Evolutionary conservation across 23 red algal genomes (phyloP), one percentile per base, ranked within the genome.

Genomic region (Gracilariopsis chorda): DNA sequence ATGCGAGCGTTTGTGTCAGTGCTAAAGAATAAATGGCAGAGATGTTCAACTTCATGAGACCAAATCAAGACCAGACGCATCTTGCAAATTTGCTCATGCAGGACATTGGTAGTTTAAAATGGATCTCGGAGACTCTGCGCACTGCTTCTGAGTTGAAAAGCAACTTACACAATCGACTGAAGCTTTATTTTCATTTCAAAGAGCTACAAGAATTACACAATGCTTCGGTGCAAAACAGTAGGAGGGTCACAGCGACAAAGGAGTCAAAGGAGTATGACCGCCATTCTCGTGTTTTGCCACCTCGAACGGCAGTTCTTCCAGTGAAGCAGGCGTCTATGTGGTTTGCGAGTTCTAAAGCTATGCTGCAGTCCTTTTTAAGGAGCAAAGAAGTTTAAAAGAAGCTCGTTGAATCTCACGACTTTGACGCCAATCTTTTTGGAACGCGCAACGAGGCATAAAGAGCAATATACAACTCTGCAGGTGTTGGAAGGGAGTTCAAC

Each of bases 51-150:
- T 13, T n/a, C 35, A 0, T 74, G 23, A 39, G 36, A 23, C 33
- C 33, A 23, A 17, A 61, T 60, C 27, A 83, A 20, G 52, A 83
- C 57, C 79, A 83, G 37, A 46, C 52, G 32, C 57, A 83, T n/a
- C 0, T 83, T 4, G 60, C 16, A 2, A 65, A 65, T 17, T 35
- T 65, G 11, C 28, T 65, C 11, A 33, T 4, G 60, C 27, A 36
- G 17, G 60, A 65, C 28, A 65, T 65, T 34, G 60, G 60, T 4
- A 17, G 4, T 4, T 21, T 65, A 4, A 8, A 28, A 4, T 34
- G 60, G 60, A 34, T 65, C 10, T 11, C 34, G 17, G 28, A 65
- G 60, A 5, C n/a, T n/a, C n/a, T n/a, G n/a, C n/a, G n/a, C n/a
- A n/a, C n/a, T n/a, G n/a, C n/a, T n/a, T n/a, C n/a, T n/a, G n/a